Evolutionary conservation across 2,329 filamentous ascomycete genomes (phyloP).

Genomic region (Aspergillus terreus): DNA sequence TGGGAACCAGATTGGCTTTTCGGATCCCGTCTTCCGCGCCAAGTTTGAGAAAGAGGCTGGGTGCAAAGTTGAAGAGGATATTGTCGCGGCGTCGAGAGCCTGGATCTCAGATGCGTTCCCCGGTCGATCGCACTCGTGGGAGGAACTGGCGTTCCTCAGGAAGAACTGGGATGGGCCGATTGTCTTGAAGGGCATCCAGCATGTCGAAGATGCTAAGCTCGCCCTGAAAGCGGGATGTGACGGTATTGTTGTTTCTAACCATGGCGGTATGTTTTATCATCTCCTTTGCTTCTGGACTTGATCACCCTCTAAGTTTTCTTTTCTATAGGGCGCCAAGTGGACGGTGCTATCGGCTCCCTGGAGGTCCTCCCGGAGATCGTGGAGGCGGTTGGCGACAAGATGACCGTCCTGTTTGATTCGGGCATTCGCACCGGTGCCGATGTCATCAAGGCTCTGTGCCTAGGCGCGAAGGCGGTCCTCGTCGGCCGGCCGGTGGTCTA

Average conservation of each 20-base stretch:
- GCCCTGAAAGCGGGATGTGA: conserved; percentile 45
- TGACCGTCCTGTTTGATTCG: conserved; percentile 50
- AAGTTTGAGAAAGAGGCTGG: conserved; percentile 53
- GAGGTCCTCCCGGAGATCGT: conserved; percentile 59
- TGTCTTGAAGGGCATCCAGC: conserved; percentile 58
- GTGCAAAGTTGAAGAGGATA: conserved; percentile 45
- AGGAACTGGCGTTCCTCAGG: conserved; percentile 56
- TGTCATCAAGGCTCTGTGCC: conserved; percentile 49
- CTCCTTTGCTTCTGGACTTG: not conserved
- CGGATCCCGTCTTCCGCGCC: conserved; percentile 62
- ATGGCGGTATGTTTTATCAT: conserved; percentile 39
- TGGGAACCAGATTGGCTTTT: conserved; percentile 61
- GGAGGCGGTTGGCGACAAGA: conserved; percentile 52
- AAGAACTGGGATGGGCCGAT: conserved; percentile 63
- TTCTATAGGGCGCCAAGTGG: conserved; percentile 47
- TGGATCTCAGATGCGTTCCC: conserved; percentile 55
- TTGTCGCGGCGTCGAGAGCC: conserved; percentile 47
- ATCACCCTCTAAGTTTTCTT: not conserved
- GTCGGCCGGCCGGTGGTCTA: conserved; percentile 58
- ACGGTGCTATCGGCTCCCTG: conserved; percentile 49
- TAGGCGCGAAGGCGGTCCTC: conserved; percentile 57
- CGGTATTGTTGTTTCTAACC: conserved; percentile 52
- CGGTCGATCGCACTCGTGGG: conserved; percentile 56
- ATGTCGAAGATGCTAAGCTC: conserved; percentile 46
- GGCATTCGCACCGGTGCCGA: conserved; percentile 50